These are phyloP conservation scores for Penicillium macrosclerotiorum DNA, from an alignment of 495 filamentous ascomycete genomes.

Conservation along the genomic window DNA sequence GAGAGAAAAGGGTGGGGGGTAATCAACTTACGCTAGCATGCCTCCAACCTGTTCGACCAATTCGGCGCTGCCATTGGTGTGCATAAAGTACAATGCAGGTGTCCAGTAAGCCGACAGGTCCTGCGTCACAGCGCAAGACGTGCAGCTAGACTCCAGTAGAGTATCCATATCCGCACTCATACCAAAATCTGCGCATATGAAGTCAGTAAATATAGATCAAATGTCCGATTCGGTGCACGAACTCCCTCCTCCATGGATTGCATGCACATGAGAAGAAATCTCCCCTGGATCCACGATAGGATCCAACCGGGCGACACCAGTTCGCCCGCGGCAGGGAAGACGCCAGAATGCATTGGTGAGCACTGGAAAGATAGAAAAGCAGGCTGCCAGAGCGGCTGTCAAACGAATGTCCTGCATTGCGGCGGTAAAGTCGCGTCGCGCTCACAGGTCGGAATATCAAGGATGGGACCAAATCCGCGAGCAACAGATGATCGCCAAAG, in stretches of 20 bases:
- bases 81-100: slow-evolving; percentile 57
- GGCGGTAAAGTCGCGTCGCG: slow-evolving; percentile 10
- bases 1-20: neutral
- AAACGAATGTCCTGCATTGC: slow-evolving; percentile 24
- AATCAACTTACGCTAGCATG: slow-evolving; percentile 55
- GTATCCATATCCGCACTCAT: slow-evolving; percentile 38
- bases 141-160: slow-evolving; percentile 50
- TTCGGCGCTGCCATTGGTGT: slow-evolving; percentile 53
- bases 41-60: slow-evolving; percentile 55
- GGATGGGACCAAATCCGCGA: slow-evolving; percentile 13
- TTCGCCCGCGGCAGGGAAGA: slow-evolving; percentile 70
- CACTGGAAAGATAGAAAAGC: slow-evolving; percentile 32
- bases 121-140: slow-evolving; percentile 56
- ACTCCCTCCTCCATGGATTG: slow-evolving; percentile 54
- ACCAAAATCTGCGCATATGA: slow-evolving; percentile 43
- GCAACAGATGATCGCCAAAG: slow-evolving; percentile 4
- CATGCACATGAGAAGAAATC: slow-evolving; percentile 48
- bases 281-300: slow-evolving; percentile 50
- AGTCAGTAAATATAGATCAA: neutral
- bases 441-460: slow-evolving; percentile 10
- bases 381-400: slow-evolving; percentile 24
- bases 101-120: slow-evolving; percentile 65
- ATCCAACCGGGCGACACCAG: slow-evolving; percentile 59
- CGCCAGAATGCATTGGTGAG: slow-evolving; percentile 76
- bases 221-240: slow-evolving; percentile 24